Evolutionary conservation across 306 rosid species (phyloP), one percentile per base, ranked within the genome.

Genomic region (Psophocarpus tetragonolobus): DNA sequence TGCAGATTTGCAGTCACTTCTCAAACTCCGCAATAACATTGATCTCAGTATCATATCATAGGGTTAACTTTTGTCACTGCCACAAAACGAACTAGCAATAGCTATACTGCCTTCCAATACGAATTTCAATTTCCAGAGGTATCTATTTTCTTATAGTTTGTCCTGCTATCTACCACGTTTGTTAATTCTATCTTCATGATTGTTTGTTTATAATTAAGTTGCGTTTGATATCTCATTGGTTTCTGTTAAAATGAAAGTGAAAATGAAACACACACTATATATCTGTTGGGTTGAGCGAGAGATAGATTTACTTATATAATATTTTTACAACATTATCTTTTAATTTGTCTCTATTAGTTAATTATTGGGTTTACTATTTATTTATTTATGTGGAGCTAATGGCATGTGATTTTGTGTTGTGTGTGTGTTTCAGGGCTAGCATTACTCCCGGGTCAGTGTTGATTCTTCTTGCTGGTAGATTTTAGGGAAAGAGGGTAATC

Each of bases 81-180:
- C 1, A 24, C 78, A 1, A 75, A 47, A 58, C 57, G 15, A 27
- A 23, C 36, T 78, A 32, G 45, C 39, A 20, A 13, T 26, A 47
- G 20, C 48, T 6, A 44, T 15, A 58, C 35, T 20, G 53, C 20
- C 6, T n/a, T 48, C 15, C 65, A 24, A 35, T 80, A 74, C 7
- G 33, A 62, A 15, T 58, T 76, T 71, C 71, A 60, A 39, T 36
- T 81, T 68, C 33, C 85, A n/a, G n/a, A 81, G 88, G 88, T 85
- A 85, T 36, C 0, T 6, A 50, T 53, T 45, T 47, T 47, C 58
- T 26, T 66, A 48, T 11, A 8, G 5, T 75, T 51, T 30, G 23
- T 65, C 38, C 4, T 29, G 44, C n/a, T 27, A 39, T 27, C 68
- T 9, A 14, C n/a, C 38, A 36, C 61, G 20, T 6, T 24, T 80